Conservation (phyloP, 148 eudicot genomes). For the Cornus suecica region DNA sequence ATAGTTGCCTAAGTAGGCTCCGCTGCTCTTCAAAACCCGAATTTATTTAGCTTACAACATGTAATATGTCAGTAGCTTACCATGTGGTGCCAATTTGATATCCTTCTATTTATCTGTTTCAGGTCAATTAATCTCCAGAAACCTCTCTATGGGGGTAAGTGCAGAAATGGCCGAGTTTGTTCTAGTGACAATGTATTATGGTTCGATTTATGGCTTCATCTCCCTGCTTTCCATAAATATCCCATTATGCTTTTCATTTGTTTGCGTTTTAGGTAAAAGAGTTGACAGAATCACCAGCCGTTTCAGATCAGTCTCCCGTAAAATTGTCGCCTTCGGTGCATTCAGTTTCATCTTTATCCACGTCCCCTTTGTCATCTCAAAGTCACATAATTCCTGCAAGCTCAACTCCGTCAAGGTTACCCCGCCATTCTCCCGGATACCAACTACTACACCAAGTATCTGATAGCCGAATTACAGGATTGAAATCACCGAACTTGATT, state of each 20-base stretch:
- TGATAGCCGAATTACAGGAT: slow-evolving; percentile 56
- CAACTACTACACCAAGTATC: slow-evolving; percentile 54
- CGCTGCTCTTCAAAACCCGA: not conserved
- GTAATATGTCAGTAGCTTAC: not conserved
- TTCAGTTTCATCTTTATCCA: slow-evolving; percentile 56
- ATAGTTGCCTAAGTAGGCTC: not conserved
- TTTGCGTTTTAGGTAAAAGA: slow-evolving; percentile 48
- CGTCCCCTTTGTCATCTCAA: slow-evolving; percentile 62
- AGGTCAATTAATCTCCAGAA: slow-evolving; percentile 30
- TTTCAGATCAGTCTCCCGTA: slow-evolving; percentile 40
- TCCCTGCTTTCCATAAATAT: not conserved
- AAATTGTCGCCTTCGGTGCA: slow-evolving; percentile 58
- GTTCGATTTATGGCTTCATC: not conserved
- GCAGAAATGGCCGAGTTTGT: not conserved
- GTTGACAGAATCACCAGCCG: slow-evolving; percentile 43
- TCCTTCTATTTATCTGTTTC: slow-evolving; percentile 16
- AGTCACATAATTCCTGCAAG: slow-evolving; percentile 50
- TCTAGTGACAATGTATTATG: not conserved
- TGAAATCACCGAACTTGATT: slow-evolving; percentile 63
- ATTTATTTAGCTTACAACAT: not conserved
- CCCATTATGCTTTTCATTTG: not conserved
- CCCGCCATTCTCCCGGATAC: slow-evolving; percentile 48
- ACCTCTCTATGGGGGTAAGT: slow-evolving; percentile 32
- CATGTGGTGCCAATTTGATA: slow-evolving; percentile 8
- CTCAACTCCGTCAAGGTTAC: slow-evolving; percentile 56